Evolutionary conservation across 108 stramenopile genomes (phyloP).

Genomic region (Aurantiochytrium sp.): DNA sequence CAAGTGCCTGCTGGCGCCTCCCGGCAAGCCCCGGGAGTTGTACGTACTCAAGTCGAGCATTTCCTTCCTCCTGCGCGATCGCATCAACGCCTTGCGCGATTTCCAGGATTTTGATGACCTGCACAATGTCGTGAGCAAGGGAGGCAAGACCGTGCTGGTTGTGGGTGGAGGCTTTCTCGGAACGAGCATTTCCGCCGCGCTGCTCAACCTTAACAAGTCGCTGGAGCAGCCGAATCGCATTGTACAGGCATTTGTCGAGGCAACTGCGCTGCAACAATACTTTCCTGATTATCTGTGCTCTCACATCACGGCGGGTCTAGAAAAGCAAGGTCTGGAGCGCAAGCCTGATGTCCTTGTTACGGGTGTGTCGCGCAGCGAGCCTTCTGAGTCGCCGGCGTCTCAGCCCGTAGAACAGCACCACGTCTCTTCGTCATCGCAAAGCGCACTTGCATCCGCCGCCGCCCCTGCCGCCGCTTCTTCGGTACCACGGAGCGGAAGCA

Average conservation of each 20-base stretch:
- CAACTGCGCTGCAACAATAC: slow-evolving; percentile 1
- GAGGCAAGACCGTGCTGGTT: neutral
- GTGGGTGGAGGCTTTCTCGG: neutral
- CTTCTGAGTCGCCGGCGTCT: neutral
- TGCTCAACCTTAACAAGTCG: neutral
- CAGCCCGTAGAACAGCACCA: neutral
- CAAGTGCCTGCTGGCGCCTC: slow-evolving; percentile 15
- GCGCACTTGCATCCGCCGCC: no score
- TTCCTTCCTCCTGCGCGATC: neutral
- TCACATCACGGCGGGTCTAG: neutral
- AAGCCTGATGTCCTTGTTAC: neutral
- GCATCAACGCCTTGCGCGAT: neutral
- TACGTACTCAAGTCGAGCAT: slow-evolving; percentile 9
- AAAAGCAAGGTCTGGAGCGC: neutral
- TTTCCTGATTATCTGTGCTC: neutral
- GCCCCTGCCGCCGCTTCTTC: no score
- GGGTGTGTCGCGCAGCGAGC: neutral
- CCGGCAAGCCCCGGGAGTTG: neutral
- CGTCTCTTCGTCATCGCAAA: no score
- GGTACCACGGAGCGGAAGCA: no score
- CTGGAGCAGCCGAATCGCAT: neutral
- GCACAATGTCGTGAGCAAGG: neutral
- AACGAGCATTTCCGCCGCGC: neutral
- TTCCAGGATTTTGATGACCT: slow-evolving; percentile 4
- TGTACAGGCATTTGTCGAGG: neutral